A percentile compares a stretch with the other conserved stretches of the same genome.
Evolutionary conservation across 306 rosid genomes (phyloP).

Genomic region (Sechiopsis laciniata): DNA sequence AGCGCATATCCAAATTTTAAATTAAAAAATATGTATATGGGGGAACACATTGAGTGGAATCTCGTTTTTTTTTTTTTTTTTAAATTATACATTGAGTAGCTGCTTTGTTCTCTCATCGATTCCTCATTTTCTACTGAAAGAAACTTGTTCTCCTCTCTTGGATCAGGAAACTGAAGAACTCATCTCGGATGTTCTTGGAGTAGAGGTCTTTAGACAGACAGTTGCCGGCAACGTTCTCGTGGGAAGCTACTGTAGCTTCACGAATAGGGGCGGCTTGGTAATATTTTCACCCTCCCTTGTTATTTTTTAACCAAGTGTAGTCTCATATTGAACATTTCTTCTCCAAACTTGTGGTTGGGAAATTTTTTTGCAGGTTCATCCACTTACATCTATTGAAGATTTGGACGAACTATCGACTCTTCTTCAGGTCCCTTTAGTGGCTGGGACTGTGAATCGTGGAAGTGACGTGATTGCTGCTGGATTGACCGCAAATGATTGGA

Average conservation of each 20-base stretch:
- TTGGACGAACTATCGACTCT: slow-evolving; percentile 89
- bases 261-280: slow-evolving; percentile 94
- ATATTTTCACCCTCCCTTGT: not conserved
- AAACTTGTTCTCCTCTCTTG: not conserved
- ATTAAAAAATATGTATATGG: too few relatives aligned
- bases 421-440: slow-evolving; percentile 90
- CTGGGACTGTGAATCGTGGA: slow-evolving; percentile 85
- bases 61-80: too few relatives aligned
- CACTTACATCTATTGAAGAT: slow-evolving; percentile 86
- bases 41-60: too few relatives aligned
- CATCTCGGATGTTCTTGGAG: slow-evolving; percentile 91
- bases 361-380: slow-evolving; percentile 58
- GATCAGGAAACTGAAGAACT: slow-evolving; percentile 84
- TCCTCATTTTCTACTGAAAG: too few relatives aligned
- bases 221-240: slow-evolving; percentile 87
- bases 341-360: too few relatives aligned
- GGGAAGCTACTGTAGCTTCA: slow-evolving; percentile 79
- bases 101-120: too few relatives aligned
- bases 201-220: slow-evolving; percentile 93
- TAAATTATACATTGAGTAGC: too few relatives aligned
- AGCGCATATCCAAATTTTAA: too few relatives aligned
- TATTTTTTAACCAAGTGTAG: not conserved
- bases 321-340: not conserved
- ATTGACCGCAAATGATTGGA: slow-evolving; percentile 84
- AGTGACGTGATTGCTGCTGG: slow-evolving; percentile 89